Percentiles rank a stretch among this genome's conserved stretches.
Evolutionary conservation across 495 filamentous ascomycete genomes (phyloP).

Genomic region (Xylaria castorea): DNA sequence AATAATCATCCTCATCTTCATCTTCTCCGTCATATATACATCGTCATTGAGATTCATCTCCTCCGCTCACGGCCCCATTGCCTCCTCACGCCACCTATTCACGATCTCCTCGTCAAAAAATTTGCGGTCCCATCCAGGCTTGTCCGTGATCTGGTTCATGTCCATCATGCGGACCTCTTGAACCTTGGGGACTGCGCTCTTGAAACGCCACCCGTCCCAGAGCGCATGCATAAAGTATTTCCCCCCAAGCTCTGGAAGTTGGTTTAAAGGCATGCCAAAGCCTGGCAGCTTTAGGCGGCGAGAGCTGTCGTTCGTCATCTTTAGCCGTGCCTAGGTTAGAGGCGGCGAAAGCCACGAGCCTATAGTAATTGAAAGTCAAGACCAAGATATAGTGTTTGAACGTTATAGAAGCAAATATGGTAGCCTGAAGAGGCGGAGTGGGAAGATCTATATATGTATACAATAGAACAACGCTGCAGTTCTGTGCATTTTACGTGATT

Average conservation of each 20-base stretch:
- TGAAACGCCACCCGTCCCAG: background rate
- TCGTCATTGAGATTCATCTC: conserved; percentile 32
- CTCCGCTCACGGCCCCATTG: conserved; percentile 29
- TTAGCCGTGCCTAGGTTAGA: background rate
- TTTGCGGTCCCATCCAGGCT: conserved; percentile 60
- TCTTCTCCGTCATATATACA: conserved; percentile 49
- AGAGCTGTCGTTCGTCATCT: background rate
- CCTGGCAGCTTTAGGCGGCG: conserved; percentile 28
- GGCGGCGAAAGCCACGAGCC: background rate
- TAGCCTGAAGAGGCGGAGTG: background rate
- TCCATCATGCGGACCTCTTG: conserved; percentile 55
- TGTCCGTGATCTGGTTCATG: conserved; percentile 46
- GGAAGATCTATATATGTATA: background rate
- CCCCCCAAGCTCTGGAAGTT: background rate
- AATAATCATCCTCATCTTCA: conserved; percentile 40
- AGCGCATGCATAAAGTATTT: conserved; percentile 19
- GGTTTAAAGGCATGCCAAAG: conserved; percentile 28
- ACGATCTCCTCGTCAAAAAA: conserved; percentile 58
- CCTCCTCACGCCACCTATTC: conserved; percentile 42
- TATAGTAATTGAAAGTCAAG: background rate
- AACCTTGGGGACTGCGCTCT: conserved; percentile 32
- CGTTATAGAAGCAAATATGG: background rate
- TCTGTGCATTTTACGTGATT: background rate
- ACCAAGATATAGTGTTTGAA: background rate
- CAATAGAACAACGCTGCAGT: background rate